Conservation (phyloP, 2,329 filamentous ascomycete genomes). For the Ophiostoma sp. region DNA sequence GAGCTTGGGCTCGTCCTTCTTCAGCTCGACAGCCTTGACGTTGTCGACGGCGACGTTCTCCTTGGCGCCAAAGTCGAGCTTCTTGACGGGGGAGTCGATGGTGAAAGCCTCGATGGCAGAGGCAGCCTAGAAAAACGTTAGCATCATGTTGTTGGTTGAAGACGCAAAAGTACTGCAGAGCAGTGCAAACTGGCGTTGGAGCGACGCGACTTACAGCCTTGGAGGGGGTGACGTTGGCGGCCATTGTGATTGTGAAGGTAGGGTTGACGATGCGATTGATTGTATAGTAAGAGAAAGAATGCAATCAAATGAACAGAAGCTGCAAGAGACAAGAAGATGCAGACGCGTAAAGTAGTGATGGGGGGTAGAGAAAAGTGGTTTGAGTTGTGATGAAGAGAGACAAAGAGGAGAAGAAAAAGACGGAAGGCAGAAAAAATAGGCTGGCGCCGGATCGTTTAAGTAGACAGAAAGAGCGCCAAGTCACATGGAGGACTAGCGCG, state of each 20-base stretch:
- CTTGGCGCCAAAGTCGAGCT: slow-evolving; percentile 77
- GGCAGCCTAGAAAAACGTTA: slow-evolving; percentile 61
- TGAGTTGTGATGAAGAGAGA: slow-evolving; percentile 16
- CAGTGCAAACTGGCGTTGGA: slow-evolving; percentile 16
- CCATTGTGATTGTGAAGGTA: slow-evolving; percentile 52
- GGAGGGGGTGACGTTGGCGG: slow-evolving; percentile 45
- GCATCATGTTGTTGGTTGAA: slow-evolving; percentile 21
- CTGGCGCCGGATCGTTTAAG: slow-evolving; percentile 27
- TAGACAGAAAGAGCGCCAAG: slow-evolving; percentile 27
- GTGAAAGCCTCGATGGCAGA: slow-evolving; percentile 82
- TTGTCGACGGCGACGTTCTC: slow-evolving; percentile 64
- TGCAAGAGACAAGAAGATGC: slow-evolving; percentile 7
- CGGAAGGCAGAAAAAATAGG: slow-evolving; percentile 24
- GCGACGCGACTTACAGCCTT: slow-evolving; percentile 33
- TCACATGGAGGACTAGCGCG: slow-evolving; percentile 26
- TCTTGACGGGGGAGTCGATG: slow-evolving; percentile 90
- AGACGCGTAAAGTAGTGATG: slow-evolving; percentile 14
- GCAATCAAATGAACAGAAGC: not conserved
- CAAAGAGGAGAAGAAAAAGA: slow-evolving; percentile 17
- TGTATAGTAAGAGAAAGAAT: not conserved
- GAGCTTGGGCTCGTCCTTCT: slow-evolving; percentile 54
- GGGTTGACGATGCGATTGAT: not conserved
- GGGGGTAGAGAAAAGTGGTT: not conserved
- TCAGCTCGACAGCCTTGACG: slow-evolving; percentile 40
- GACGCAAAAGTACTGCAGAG: not conserved